Evolutionary conservation across 163 green algal genomes (phyloP), one percentile per base, ranked within the genome.

Genomic region (Scenedesmus sp.): DNA sequence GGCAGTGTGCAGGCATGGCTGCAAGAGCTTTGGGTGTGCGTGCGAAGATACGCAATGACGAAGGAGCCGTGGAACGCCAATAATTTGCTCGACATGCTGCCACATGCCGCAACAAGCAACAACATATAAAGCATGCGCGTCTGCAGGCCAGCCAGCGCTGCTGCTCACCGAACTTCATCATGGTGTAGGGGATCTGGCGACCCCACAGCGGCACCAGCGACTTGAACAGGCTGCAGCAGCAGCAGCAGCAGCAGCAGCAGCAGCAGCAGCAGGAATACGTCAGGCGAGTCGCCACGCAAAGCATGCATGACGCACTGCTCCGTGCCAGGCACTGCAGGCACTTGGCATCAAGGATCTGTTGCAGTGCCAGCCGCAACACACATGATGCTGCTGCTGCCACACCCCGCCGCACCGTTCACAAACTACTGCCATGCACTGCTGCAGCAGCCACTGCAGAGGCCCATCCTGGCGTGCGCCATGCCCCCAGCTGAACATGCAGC

Each of bases 161-260:
- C 23, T 54, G 23, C 86, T 95, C 89, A 96, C 95, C 97, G 90
- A 99, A 99, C 96, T 99, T 99, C 96, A 99, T 98, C 97, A 99
- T 99, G 74, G 98, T 99, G 97, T 99, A 99, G 2, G 98, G 98
- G 89, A 99, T 99, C 95, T 99, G 98, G 86, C 98, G 97, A 79
- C 96, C 97, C 98, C 98, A 99, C 87, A 99, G 96, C 9, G 98
- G 97, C 55, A 91, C 93, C 18, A 99, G 57, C 55, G 97, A 97
- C 97, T 99, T 99, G 95, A 96, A 99, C 82, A 99, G 95, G 59
- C 97, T 99, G n/a, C n/a, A n/a, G n/a, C n/a, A n/a, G n/a, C n/a
- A n/a, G n/a, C n/a, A n/a, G n/a, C n/a, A n/a, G n/a, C n/a, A n/a
- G 96, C 83, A 82, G 87, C 23, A 86, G 8, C n/a, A 70, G n/a